These are phyloP conservation scores for Phoenix dactylifera DNA, from an alignment of 176 grass and related monocot genomes.

Conservation along the genomic window DNA sequence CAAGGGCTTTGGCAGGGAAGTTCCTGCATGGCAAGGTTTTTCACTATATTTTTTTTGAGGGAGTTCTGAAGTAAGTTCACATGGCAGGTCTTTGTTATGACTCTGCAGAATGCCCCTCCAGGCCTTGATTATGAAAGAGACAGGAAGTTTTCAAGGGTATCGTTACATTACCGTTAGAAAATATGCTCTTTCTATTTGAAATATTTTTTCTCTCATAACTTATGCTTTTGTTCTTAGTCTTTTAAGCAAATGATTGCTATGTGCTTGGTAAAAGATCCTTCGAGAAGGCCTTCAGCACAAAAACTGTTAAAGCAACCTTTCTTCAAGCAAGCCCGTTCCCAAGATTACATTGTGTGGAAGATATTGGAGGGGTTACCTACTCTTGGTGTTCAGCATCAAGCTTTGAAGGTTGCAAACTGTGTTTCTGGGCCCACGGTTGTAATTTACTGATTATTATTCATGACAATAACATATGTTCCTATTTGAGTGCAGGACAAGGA, in stretches of 20 bases:
- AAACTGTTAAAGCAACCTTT: constrained; percentile 84
- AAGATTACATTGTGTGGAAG: constrained; percentile 64
- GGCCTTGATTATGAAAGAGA: constrained; percentile 83
- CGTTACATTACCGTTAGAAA: constrained; percentile 13
- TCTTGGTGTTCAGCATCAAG: constrained; percentile 71
- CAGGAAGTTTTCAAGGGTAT: constrained; percentile 79
- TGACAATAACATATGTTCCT: constrained; percentile 1
- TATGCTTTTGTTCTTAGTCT: constrained; percentile 35
- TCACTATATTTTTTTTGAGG: neutral
- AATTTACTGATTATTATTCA: neutral
- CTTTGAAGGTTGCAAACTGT: constrained; percentile 60
- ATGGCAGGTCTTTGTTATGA: constrained; percentile 86
- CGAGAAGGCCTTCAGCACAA: constrained; percentile 65
- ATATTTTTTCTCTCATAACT: neutral
- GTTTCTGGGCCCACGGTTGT: too few relatives aligned
- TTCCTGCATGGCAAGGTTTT: constrained; percentile 1
- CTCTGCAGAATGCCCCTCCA: constrained; percentile 84
- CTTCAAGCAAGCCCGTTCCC: constrained; percentile 90
- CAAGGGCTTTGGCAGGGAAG: neutral
- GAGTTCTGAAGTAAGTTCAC: neutral
- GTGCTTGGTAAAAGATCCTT: constrained; percentile 93
- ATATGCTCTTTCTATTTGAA: constrained; percentile 1
- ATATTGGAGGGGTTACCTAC: constrained; percentile 83
- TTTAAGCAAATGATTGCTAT: constrained; percentile 89
- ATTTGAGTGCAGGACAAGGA: constrained; percentile 63